A percentile compares a stretch with the other conserved stretches of the same genome.
Evolutionary conservation across 2,329 filamentous ascomycete species (phyloP).

Genomic region (Botrytis sinoallii): DNA sequence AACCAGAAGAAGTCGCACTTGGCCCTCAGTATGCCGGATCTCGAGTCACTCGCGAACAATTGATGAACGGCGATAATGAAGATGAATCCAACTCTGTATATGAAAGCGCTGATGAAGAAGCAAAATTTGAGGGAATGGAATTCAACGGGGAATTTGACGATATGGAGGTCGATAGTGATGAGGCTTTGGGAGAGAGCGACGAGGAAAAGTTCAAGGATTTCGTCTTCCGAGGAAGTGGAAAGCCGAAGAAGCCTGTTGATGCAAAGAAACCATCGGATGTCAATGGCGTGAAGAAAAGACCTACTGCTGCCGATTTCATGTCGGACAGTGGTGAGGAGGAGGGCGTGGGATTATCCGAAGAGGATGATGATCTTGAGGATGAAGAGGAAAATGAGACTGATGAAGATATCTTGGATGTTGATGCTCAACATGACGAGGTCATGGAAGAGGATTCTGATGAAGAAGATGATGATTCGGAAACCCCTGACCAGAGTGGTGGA

Average conservation of each 20-base stretch:
- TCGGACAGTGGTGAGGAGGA: slow-evolving; percentile 41
- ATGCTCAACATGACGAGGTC: slow-evolving; percentile 36
- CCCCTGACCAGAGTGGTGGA: slow-evolving; percentile 36
- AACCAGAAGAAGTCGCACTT: slow-evolving; percentile 64
- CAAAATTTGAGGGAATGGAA: slow-evolving; percentile 50
- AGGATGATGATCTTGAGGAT: slow-evolving; percentile 16
- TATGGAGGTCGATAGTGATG: slow-evolving; percentile 59
- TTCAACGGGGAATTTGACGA: slow-evolving; percentile 54
- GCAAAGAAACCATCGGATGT: slow-evolving; percentile 24
- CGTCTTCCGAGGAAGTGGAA: slow-evolving; percentile 58
- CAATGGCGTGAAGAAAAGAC: slow-evolving; percentile 40
- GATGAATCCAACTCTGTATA: slow-evolving; percentile 39
- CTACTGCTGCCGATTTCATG: slow-evolving; percentile 58
- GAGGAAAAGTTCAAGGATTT: slow-evolving; percentile 78
- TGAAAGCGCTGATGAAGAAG: slow-evolving; percentile 24
- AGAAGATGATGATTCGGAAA: slow-evolving; percentile 35
- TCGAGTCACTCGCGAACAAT: slow-evolving; percentile 65
- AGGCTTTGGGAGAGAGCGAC: slow-evolving; percentile 79
- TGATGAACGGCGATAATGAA: slow-evolving; percentile 55
- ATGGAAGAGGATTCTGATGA: slow-evolving; percentile 35
- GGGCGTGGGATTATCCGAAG: slow-evolving; percentile 35
- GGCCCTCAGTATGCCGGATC: slow-evolving; percentile 80
- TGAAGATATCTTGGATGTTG: slow-evolving; percentile 37
- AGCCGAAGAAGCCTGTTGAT: slow-evolving; percentile 39
- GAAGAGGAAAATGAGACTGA: slow-evolving; percentile 34